Evolutionary conservation across 306 rosid species (phyloP).

Genomic region (Boehmeria nivea): DNA sequence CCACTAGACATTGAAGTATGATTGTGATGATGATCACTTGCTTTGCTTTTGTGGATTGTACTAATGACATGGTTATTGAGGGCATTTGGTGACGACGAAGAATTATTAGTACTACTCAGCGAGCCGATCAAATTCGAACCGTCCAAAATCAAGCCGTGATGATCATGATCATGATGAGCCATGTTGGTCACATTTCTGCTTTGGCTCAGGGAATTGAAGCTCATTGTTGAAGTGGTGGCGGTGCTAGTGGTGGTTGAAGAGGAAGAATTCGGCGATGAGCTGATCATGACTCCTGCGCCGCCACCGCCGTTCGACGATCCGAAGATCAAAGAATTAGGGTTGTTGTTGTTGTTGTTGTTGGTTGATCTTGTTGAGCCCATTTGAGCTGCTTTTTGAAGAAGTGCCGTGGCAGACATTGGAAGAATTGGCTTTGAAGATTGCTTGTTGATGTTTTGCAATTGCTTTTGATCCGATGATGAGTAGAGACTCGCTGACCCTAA

Average conservation of each 20-base stretch:
- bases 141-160: not conserved
- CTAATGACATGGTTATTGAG: too few relatives aligned
- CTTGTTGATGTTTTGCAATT: not conserved
- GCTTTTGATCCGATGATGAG: not conserved
- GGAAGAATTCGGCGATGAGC: slow-evolving; percentile 22
- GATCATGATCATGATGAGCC: not conserved
- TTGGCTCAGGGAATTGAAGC: slow-evolving; percentile 1
- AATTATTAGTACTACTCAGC: not conserved
- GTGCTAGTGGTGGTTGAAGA: slow-evolving; percentile 9
- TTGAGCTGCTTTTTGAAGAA: slow-evolving; percentile 44
- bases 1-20: slow-evolving; percentile 17
- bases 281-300: slow-evolving; percentile 50
- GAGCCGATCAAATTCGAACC: slow-evolving; percentile 7
- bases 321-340: slow-evolving; percentile 30
- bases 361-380: slow-evolving; percentile 41
- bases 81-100: not conserved
- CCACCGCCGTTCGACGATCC: slow-evolving; percentile 30
- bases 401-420: slow-evolving; percentile 63
- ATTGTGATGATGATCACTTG: slow-evolving; percentile 21
- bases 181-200: slow-evolving; percentile 1
- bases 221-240: not conserved
- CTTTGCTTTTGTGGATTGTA: not conserved
- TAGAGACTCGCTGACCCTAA: slow-evolving; percentile 6
- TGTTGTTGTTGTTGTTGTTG: slow-evolving; percentile 3
- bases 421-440: slow-evolving; percentile 29